Evolutionary conservation across 176 grass and related monocot genomes (phyloP).

Genomic region (Calamus simplicifolius): DNA sequence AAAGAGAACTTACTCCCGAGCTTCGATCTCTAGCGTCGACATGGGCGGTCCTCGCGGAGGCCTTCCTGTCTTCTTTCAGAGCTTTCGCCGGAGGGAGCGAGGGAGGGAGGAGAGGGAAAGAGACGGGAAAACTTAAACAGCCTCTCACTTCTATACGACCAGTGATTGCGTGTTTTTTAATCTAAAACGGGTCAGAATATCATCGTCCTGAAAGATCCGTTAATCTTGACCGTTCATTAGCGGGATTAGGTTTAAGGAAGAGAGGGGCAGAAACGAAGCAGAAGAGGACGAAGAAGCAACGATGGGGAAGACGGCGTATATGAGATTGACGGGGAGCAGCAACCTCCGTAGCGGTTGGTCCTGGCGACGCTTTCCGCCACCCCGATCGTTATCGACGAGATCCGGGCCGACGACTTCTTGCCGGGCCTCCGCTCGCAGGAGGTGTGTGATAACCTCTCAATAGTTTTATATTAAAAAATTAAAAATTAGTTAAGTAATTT

Average conservation of each 20-base stretch:
- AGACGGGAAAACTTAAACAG: no score
- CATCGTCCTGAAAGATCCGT: no score
- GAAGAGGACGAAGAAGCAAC: background rate
- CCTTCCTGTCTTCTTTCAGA: constrained; percentile 6
- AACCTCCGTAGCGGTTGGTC: constrained; percentile 70
- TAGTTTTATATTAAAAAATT: no score
- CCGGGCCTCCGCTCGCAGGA: constrained; percentile 61
- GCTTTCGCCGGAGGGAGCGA: no score
- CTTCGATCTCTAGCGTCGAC: constrained; percentile 96
- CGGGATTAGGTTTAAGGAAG: background rate
- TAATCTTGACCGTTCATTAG: no score
- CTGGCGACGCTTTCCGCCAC: constrained; percentile 62
- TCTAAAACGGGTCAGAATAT: no score
- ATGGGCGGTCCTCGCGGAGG: constrained; percentile 23
- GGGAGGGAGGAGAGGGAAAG: no score
- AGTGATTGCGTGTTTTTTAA: no score
- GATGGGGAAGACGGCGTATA: constrained; percentile 30
- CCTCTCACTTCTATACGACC: no score
- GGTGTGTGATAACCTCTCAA: no score
- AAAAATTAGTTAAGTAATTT: no score
- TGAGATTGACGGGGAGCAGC: constrained; percentile 46
- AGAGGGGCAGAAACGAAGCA: no score
- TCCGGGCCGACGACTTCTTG: constrained; percentile 47
- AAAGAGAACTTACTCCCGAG: constrained; percentile 61
- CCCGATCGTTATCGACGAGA: constrained; percentile 56